Percentiles rank a stretch among this genome's conserved stretches.
Evolutionary conservation across 176 grass and related monocot species (phyloP).

Genomic region (Rhynchospora tenuis): DNA sequence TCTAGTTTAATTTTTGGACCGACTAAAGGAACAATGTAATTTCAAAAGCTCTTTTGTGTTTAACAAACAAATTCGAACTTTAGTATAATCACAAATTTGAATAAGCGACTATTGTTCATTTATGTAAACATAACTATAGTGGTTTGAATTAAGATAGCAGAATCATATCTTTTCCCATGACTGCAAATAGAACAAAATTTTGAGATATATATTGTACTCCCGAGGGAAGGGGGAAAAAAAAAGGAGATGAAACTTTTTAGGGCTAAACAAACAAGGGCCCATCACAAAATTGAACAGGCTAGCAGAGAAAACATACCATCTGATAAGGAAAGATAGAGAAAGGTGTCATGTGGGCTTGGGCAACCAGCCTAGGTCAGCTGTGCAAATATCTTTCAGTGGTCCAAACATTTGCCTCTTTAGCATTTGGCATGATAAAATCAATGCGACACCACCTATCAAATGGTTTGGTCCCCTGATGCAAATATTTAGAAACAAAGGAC

Average conservation of each 20-base stretch:
- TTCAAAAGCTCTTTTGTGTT: no score
- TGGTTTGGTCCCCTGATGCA: conserved; percentile 13
- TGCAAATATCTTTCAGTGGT: conserved; percentile 20
- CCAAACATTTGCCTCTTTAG: neutral
- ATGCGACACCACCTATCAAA: neutral
- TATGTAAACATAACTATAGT: no score
- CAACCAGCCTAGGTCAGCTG: neutral
- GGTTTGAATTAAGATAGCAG: neutral
- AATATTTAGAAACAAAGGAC: neutral
- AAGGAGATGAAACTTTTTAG: neutral
- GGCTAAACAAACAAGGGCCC: conserved; percentile 14
- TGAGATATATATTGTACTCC: neutral
- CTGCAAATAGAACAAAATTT: neutral
- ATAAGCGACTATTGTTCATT: no score
- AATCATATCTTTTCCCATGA: neutral
- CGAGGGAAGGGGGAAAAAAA: neutral
- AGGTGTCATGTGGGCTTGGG: conserved; percentile 6
- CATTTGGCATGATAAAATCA: conserved; percentile 10
- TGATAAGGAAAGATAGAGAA: neutral
- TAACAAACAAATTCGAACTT: no score
- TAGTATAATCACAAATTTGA: no score
- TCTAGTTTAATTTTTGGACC: no score
- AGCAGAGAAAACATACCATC: neutral
- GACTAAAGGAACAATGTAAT: no score
- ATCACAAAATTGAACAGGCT: neutral